Evolutionary conservation across 2,329 filamentous ascomycete genomes (phyloP).

Genomic region (Neofusicoccum cordaticola): DNA sequence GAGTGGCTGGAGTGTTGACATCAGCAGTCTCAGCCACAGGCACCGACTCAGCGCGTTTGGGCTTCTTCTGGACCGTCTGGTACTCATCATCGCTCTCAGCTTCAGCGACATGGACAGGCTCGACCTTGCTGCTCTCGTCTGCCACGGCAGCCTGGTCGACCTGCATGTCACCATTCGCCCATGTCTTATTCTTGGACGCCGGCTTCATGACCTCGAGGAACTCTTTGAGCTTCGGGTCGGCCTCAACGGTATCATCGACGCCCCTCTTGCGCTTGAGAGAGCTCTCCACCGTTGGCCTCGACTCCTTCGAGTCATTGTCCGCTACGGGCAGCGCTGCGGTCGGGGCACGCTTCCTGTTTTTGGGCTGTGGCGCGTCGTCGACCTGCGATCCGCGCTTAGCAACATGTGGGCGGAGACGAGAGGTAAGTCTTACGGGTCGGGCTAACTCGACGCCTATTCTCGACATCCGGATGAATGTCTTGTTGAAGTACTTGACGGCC

Average conservation of each 20-base stretch:
- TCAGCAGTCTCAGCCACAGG: slow-evolving; percentile 4
- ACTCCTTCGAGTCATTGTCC: slow-evolving; percentile 16
- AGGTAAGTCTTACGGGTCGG: slow-evolving; percentile 60
- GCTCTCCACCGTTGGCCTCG: slow-evolving; percentile 20
- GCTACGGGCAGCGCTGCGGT: neutral
- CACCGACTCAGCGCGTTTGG: slow-evolving; percentile 29
- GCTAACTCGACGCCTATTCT: slow-evolving; percentile 88
- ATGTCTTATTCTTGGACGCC: slow-evolving; percentile 62
- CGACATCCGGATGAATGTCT: slow-evolving; percentile 91
- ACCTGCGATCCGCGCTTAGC: slow-evolving; percentile 2
- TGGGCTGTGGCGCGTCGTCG: slow-evolving; percentile 15
- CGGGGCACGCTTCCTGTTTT: slow-evolving; percentile 5
- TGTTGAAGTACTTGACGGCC: slow-evolving; percentile 94
- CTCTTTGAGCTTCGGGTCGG: slow-evolving; percentile 80
- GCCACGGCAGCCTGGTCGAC: slow-evolving; percentile 18
- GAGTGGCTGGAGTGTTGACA: neutral
- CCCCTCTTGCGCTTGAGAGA: slow-evolving; percentile 68
- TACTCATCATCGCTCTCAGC: slow-evolving; percentile 74
- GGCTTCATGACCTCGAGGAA: slow-evolving; percentile 80
- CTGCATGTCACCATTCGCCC: slow-evolving; percentile 54
- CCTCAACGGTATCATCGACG: slow-evolving; percentile 48
- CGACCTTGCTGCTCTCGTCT: slow-evolving; percentile 24
- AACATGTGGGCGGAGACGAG: slow-evolving; percentile 3
- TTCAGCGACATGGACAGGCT: slow-evolving; percentile 28
- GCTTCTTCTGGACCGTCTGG: slow-evolving; percentile 57